Percentiles rank a stretch among this genome's conserved stretches.
Evolutionary conservation across 2,329 filamentous ascomycete genomes (phyloP).

Genomic region (Coleophoma cylindrospora): DNA sequence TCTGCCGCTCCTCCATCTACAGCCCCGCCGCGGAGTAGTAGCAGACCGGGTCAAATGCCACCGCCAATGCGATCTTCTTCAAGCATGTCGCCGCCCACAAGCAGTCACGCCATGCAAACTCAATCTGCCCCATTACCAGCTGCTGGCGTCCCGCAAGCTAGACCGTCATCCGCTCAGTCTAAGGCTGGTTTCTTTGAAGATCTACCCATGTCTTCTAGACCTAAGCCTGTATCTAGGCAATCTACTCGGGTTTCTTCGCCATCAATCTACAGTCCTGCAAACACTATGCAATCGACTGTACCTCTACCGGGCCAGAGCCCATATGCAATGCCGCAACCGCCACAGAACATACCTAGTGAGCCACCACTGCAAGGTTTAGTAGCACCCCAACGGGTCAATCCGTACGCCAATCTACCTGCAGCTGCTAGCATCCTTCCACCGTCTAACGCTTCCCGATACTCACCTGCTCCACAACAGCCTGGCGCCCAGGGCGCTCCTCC

Average conservation of each 20-base stretch:
- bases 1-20: slow-evolving; percentile 3
- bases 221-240: slow-evolving; percentile 55
- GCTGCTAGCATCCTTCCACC: slow-evolving; percentile 10
- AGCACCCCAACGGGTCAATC: slow-evolving; percentile 24
- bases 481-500: slow-evolving; percentile 35
- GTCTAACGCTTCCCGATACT: slow-evolving; percentile 49
- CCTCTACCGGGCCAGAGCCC: slow-evolving; percentile 15
- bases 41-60: slow-evolving; percentile 15
- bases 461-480: slow-evolving; percentile 43
- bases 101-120: slow-evolving; percentile 8
- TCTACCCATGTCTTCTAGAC: slow-evolving; percentile 57
- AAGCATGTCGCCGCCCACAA: slow-evolving; percentile 15
- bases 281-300: too few relatives aligned
- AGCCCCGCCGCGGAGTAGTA: slow-evolving; percentile 21
- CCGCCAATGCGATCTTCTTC: slow-evolving; percentile 11
- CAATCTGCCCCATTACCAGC: slow-evolving; percentile 3
- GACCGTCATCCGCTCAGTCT: slow-evolving; percentile 10
- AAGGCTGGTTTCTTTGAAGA: slow-evolving; percentile 73
- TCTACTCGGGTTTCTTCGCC: slow-evolving; percentile 19
- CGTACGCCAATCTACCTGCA: slow-evolving; percentile 23
- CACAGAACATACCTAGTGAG: slow-evolving; percentile 10
- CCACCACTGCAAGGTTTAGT: slow-evolving; percentile 19
- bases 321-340: slow-evolving; percentile 10
- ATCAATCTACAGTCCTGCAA: slow-evolving; percentile 6
- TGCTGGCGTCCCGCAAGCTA: background rate